These are phyloP conservation scores for Daldinia loculata DNA, from an alignment of 495 filamentous ascomycete species.

Conservation along the genomic window DNA sequence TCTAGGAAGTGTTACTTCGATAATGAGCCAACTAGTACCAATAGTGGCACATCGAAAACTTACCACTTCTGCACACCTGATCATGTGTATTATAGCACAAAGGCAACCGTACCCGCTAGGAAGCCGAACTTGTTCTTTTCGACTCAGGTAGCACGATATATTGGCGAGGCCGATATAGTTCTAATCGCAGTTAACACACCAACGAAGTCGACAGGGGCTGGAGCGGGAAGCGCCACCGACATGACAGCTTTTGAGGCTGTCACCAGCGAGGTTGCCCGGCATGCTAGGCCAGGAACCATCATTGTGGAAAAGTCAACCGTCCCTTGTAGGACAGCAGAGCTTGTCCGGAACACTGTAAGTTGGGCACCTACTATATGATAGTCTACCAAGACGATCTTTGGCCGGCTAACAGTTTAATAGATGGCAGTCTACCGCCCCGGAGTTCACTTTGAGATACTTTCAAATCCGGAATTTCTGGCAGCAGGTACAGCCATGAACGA, in stretches of 20 bases:
- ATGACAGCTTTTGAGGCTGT: slow-evolving; percentile 77
- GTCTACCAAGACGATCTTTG: neutral
- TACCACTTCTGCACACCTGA: slow-evolving; percentile 20
- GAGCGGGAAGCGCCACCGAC: slow-evolving; percentile 76
- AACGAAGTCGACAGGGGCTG: slow-evolving; percentile 74
- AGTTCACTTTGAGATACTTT: slow-evolving; percentile 76
- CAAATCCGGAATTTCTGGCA: slow-evolving; percentile 85
- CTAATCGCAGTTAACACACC: slow-evolving; percentile 85
- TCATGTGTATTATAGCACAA: slow-evolving; percentile 16
- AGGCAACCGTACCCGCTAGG: slow-evolving; percentile 46
- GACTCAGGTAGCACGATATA: slow-evolving; percentile 65
- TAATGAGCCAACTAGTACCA: slow-evolving; percentile 37
- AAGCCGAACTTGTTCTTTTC: slow-evolving; percentile 76
- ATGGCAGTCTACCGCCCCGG: slow-evolving; percentile 62
- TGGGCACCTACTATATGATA: neutral
- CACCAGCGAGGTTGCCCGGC: slow-evolving; percentile 69
- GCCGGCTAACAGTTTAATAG: slow-evolving; percentile 38
- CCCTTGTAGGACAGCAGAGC: slow-evolving; percentile 77
- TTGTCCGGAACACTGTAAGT: slow-evolving; percentile 71
- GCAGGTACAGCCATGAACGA: slow-evolving; percentile 80
- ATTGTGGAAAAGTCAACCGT: slow-evolving; percentile 89
- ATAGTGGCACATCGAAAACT: neutral
- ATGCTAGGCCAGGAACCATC: slow-evolving; percentile 72
- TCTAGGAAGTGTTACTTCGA: slow-evolving; percentile 42
- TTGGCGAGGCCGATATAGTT: slow-evolving; percentile 75